Evolutionary conservation across 2,329 filamentous ascomycete species (phyloP), one percentile per base, ranked within the genome.

Genomic region (Neonectria magnoliae): DNA sequence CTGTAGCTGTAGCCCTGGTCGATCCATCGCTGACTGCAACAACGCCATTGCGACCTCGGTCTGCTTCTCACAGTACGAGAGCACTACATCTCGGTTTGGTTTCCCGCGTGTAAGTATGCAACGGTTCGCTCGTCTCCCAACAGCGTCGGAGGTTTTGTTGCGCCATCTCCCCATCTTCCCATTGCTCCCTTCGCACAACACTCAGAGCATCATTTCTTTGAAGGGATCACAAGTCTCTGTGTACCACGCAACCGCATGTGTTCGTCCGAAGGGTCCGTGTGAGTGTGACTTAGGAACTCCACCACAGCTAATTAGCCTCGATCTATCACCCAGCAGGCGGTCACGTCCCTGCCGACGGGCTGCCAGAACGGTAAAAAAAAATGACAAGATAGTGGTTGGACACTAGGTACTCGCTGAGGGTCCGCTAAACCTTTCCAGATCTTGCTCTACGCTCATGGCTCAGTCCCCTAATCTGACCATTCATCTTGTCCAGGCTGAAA

Each of bases 341-440:
- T 33, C 45, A 41, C 38, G 25, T 58, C 48, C 58, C 31, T 65
- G 52, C 57, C 45, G 36, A 57, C 36, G 11, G 8, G 42, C 29
- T 52, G 33, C 25, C 47, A 16, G 45, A 22, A 22, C 27, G 48
- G 29, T 20, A 36, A 4, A 31, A 58, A 11, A 51, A 51, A 9
- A 47, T 13, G n/a, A 20, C 29, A 51, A n/a, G 29, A 51, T 20
- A 31, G n/a, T 42, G 27, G 63, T 45, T 52, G 54, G 63, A 42
- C 27, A 13, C 44, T 25, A 14, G 25, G 6, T 51, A 31, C 27
- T 62, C 27, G 20, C 33, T 22, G 20, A 38, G 47, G 44, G 45
- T 18, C 59, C 59, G 63, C 63, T 56, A 62, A 66, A 62, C 62
- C 55, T 57, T 58, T 53, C 54, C 36, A 55, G 58, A 62, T 65